Evolutionary conservation across 768 basidiomycete species (phyloP).

Genomic region (Mycena floridula): DNA sequence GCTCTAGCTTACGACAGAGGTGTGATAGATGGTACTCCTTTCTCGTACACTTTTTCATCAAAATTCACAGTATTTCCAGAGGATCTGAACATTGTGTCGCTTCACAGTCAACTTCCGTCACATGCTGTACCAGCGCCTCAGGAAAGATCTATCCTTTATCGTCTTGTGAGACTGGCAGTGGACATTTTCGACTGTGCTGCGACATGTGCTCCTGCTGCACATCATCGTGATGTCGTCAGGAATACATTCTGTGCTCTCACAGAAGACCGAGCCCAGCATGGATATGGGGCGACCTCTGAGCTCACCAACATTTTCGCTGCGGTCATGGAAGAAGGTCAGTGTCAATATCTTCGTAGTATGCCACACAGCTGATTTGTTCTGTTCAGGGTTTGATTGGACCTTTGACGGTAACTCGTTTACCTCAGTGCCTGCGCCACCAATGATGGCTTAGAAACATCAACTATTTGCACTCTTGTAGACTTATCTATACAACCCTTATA

Average conservation of each 20-base stretch:
- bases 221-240: conserved; percentile 5
- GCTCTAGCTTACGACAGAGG: conserved; percentile 5
- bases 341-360: neutral
- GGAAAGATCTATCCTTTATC: conserved; percentile 1
- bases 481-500: no score
- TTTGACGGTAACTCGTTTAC: neutral
- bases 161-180: conserved; percentile 2
- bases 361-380: neutral
- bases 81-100: conserved; percentile 1
- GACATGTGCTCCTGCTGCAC: conserved; percentile 3
- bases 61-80: neutral
- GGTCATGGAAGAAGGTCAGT: conserved; percentile 2
- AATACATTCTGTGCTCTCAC: conserved; percentile 1
- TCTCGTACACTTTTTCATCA: neutral
- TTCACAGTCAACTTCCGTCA: neutral
- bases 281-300: neutral
- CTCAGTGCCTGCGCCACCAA: neutral
- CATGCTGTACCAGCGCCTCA: neutral
- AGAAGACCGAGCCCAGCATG: neutral
- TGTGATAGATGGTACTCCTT: conserved; percentile 5
- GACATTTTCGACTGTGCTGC: conserved; percentile 4
- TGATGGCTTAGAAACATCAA: neutral
- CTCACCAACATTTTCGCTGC: conserved; percentile 3
- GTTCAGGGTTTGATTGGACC: conserved; percentile 5
- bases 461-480: no score